Base-by-base conservation (phyloP, 2,329 filamentous ascomycete species). In the Dactylellina cionopaga region DNA sequence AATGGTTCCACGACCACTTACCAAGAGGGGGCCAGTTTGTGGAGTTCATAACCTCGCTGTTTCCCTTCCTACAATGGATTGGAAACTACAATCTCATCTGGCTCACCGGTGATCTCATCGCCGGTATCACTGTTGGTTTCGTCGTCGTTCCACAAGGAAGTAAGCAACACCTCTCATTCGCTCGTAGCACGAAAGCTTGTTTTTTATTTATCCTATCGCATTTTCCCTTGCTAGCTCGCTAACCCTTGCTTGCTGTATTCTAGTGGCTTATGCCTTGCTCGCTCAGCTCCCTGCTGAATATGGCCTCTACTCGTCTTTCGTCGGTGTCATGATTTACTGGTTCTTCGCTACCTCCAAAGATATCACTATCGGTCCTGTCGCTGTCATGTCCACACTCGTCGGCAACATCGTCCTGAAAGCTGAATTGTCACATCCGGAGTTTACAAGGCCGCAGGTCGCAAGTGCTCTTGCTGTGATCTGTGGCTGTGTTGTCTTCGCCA, bases 331-430 rank as follows among this genome's bases (percentile, higher is more conserved):
- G 74, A 85, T 96, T 73, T 99, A 99, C 81, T 98, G 94, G 94
- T 90, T 97, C 79, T 98, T 98, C 78, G 95, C 93, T 31, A 99
- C 95, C 0, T 97, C 94, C 11, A 99, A 98, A 80, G 94, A 99
- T 80, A 98, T 99, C 78, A 97, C 94, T 7, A 98, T 98, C 64
- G 94, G 94, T 13, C 94, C 94, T 29, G 95, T 98, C 51, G 95
- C 95, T 35, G 95, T 98, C 76, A 90, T 98, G 86, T 98, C 93
- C 0, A 96, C 91, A 2, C 85, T 99, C 13, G 90, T 92, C 1
- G 95, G 95, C 44, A 90, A 90, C 58, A 88, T 98, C 54, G 88
- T 98, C 46, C 79, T 85, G 43, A 85, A 89, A 35, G 88, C 91
- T 41, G 27, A 74, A 27, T 59, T 59, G 5, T 79, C 84, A 2